Conservation (phyloP, 176 grass and related monocot species). For the Raddia guianensis region DNA sequence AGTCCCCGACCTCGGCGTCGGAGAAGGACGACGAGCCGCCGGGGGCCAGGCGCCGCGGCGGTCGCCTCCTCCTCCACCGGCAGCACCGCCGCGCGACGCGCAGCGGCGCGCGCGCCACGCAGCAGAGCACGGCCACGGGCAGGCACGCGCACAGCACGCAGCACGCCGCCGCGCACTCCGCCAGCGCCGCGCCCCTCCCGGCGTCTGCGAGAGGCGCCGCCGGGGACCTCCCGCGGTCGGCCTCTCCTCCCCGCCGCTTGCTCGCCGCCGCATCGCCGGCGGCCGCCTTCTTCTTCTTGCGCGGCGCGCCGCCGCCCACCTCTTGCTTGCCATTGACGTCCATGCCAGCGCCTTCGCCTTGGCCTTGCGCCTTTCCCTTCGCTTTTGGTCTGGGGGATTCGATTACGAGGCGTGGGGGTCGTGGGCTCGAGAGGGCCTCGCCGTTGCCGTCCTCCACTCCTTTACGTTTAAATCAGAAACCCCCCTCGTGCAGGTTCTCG, state of each 20-base stretch:
- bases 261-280: neutral
- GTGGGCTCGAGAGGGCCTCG: neutral
- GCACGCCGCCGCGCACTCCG: constrained; percentile 62
- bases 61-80: neutral
- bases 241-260: constrained; percentile 30
- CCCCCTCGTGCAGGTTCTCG: neutral
- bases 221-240: neutral
- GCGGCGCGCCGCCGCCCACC: neutral
- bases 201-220: constrained; percentile 33
- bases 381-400: constrained; percentile 9
- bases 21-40: constrained; percentile 62
- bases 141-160: constrained; percentile 79
- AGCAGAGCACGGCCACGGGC: constrained; percentile 57
- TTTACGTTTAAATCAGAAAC: constrained; percentile 21
- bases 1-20: constrained; percentile 60
- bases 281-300: constrained; percentile 2
- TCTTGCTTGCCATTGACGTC: neutral
- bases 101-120: constrained; percentile 60
- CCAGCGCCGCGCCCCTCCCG: constrained; percentile 31
- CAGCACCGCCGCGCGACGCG: constrained; percentile 50
- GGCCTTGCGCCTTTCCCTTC: neutral
- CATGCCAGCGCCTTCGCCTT: neutral
- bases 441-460: neutral
- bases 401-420: neutral
- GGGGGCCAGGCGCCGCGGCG: constrained; percentile 31